Conservation (phyloP, 2,329 filamentous ascomycete genomes). For the Xylariaceae sp. region DNA sequence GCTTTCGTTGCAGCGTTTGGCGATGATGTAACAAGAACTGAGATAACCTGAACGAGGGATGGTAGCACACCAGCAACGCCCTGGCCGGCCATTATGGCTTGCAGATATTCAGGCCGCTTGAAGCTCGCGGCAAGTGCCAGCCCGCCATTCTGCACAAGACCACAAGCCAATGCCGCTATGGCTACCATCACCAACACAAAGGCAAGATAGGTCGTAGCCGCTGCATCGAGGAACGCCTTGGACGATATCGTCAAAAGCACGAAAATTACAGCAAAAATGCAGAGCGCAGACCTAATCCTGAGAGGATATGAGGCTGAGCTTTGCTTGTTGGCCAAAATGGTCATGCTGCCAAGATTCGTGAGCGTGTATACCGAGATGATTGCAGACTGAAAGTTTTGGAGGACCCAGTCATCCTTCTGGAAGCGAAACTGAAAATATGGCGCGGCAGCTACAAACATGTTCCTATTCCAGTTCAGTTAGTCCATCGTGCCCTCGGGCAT, state of each 20-base stretch:
- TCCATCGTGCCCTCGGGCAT: slow-evolving; percentile 5
- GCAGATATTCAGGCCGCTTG: slow-evolving; percentile 81
- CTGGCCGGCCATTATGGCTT: slow-evolving; percentile 94
- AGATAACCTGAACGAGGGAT: slow-evolving; percentile 73
- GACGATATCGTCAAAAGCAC: slow-evolving; percentile 77
- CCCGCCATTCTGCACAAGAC: slow-evolving; percentile 86
- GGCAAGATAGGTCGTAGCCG: slow-evolving; percentile 65
- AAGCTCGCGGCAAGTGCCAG: slow-evolving; percentile 90
- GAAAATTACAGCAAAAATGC: slow-evolving; percentile 75
- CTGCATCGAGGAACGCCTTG: slow-evolving; percentile 56
- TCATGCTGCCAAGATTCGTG: slow-evolving; percentile 72
- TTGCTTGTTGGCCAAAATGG: slow-evolving; percentile 76
- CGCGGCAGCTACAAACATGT: slow-evolving; percentile 95
- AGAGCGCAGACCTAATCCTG: slow-evolving; percentile 73
- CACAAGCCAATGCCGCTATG: slow-evolving; percentile 72
- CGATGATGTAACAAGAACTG: slow-evolving; percentile 62
- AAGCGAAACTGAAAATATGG: slow-evolving; percentile 91
- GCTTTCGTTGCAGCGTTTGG: slow-evolving; percentile 36
- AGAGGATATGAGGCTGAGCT: slow-evolving; percentile 79
- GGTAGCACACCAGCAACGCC: slow-evolving; percentile 88
- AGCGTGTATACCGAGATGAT: slow-evolving; percentile 83
- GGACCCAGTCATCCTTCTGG: slow-evolving; percentile 62
- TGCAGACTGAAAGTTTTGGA: slow-evolving; percentile 80
- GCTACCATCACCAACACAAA: slow-evolving; percentile 83
- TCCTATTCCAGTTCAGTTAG: slow-evolving; percentile 52